Base-by-base conservation (phyloP, 1,284 basidiomycete genomes). In the Sphaerobolus stellatus region DNA sequence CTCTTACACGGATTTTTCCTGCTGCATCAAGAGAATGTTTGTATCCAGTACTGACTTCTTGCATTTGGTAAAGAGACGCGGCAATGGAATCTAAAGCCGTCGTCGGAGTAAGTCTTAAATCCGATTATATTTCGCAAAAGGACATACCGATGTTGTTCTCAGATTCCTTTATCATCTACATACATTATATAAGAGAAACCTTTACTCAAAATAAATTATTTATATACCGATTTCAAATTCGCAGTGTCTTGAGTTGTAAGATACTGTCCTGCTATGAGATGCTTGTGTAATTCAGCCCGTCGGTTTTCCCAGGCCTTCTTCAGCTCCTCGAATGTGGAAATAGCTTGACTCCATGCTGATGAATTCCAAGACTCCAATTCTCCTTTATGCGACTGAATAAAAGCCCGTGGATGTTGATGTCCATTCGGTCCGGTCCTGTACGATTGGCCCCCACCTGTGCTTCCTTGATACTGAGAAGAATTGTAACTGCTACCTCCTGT, bases 291-390 rank as follows among this genome's bases (percentile, higher is more conserved):
- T 25, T 54, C 52, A 18, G 4, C 27, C 27, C 52, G 52, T 18
- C 38, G 52, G 20, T 14, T 49, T 25, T 54, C 52, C 52, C 52
- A 54, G 8, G 45, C 13, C n/a, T 46, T 22, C 24, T 49, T 54
- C 6, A 54, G 40, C 28, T 54, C 52, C 4, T 54, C 33, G 29
- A 54, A 54, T 5, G 33, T 36, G 33, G n/a, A 29, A 22, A 54
- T 18, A 14, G 38, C 47, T 22, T 54, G 52, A n/a, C 49, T 54
- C 52, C 52, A 54, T 18, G 25, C 25, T 8, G 24, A 31, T 7
- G 52, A 22, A 31, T 54, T 43, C 52, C 52, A 54, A 38, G 52
- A 38, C 16, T 54, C 52, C 6, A 54, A 36, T 28, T 54, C 46
- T 20, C 30, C 34, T 25, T 54, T 54, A 31, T 54, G 52, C 14